Evolutionary conservation across 2,329 filamentous ascomycete genomes (phyloP), one percentile per base, ranked within the genome.

Genomic region (Curvularia eragrostidis): DNA sequence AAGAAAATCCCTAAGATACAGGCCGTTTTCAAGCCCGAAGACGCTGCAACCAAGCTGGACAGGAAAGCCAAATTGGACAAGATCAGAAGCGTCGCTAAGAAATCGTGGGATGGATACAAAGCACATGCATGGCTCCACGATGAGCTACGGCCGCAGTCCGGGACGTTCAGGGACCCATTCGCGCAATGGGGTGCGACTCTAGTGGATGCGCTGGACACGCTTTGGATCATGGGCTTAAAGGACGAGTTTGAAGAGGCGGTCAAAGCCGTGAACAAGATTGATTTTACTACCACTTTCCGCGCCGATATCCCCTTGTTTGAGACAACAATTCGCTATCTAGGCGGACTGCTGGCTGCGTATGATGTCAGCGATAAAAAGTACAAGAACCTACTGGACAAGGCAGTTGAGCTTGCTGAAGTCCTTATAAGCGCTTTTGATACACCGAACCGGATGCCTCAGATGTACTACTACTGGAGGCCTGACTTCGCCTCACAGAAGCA

Each of bases 181-280:
- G 94, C 92, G 72, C 91, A 90, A 48, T 97, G 93, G 93, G 91
- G 91, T 18, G 93, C 93, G 15, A 96, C 93, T 0, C 75, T 97
- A 59, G 90, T 97, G 5, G 93, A 97, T 79, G 56, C 85, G 2
- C 79, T 90, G 51, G 89, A 91, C 70, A 87, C 86, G n/a, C 78
- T 91, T 13, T 91, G 88, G 88, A 88, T 91, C 62, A 87, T 91
- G 84, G 88, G 84, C 3, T 65, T 91, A 69, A 82, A 82, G 60
- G 79, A 84, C 0, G 88, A 91, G 56, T 91, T 91, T 67, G 81
- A 85, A 30, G 81, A 85, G 63, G 88, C 88, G 1, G 85, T 88
- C 3, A 77, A 81, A 51, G 85, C 84, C 1, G 83, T 87, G 5
- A 78, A 83, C 67, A 61, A 77, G 5, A 85, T 91, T 51, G 86